These are phyloP conservation scores for Tirmania nivea DNA, from an alignment of 495 filamentous ascomycete species.

Conservation along the genomic window DNA sequence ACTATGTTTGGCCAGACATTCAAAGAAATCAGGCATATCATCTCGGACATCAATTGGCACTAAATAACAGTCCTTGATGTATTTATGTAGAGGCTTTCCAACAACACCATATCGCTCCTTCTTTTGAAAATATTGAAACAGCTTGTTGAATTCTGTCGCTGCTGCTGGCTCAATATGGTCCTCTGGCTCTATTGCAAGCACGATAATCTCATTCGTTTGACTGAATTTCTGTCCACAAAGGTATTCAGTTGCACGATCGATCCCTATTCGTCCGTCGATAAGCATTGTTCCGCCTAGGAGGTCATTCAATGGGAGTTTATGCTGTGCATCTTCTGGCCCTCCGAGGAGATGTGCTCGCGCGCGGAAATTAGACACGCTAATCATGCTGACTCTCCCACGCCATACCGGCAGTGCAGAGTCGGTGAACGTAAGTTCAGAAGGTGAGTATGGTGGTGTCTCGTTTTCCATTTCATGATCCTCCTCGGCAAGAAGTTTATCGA, in stretches of 20 bases:
- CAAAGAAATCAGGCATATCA: conserved; percentile 17
- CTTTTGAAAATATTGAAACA: conserved; percentile 68
- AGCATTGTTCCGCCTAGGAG: conserved; percentile 45
- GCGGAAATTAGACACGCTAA: conserved; percentile 45
- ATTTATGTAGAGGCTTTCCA: conserved; percentile 10
- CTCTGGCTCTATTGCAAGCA: conserved; percentile 32
- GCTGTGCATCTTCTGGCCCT: background rate
- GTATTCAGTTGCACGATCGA: conserved; percentile 64
- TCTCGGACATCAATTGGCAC: conserved; percentile 17
- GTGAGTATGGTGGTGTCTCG: conserved; percentile 72
- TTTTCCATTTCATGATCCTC: conserved; percentile 47
- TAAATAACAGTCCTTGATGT: conserved; percentile 19
- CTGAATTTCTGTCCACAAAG: conserved; percentile 39
- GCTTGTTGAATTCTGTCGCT: conserved; percentile 37
- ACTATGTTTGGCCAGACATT: background rate
- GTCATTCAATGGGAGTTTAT: conserved; percentile 21
- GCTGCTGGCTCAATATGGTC: conserved; percentile 23
- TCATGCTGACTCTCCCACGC: conserved; percentile 63
- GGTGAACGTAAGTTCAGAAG: conserved; percentile 39
- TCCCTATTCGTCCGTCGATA: conserved; percentile 66
- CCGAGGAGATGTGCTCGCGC: conserved; percentile 61
- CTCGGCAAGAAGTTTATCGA: conserved; percentile 58
- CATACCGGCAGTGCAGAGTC: conserved; percentile 45
- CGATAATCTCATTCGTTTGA: conserved; percentile 14
- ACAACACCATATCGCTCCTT: conserved; percentile 27